These are phyloP conservation scores for Raffaelea ambrosiae DNA, from an alignment of 2,329 filamentous ascomycete species.

Conservation along the genomic window DNA sequence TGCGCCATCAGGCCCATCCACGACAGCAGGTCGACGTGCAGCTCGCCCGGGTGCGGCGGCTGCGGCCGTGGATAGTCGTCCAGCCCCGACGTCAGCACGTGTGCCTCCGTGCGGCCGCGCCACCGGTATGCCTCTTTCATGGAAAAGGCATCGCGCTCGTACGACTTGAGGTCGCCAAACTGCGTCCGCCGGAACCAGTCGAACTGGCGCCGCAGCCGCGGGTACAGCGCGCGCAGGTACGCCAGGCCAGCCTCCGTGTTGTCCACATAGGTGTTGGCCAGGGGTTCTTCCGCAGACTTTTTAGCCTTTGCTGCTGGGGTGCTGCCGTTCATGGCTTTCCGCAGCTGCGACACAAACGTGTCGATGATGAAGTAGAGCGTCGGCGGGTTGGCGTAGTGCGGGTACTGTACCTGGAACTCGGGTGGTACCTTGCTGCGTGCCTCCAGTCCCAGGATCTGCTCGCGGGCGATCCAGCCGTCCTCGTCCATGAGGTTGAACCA, in stretches of 20 bases:
- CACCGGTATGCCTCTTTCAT: slow-evolving; percentile 91
- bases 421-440: slow-evolving; percentile 88
- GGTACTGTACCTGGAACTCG: slow-evolving; percentile 93
- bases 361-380: slow-evolving; percentile 88
- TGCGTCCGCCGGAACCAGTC: slow-evolving; percentile 94
- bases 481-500: slow-evolving; percentile 97
- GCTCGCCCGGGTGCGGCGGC: slow-evolving; percentile 88
- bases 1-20: slow-evolving; percentile 98
- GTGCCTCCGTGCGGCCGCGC: slow-evolving; percentile 78
- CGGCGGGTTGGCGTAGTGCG: slow-evolving; percentile 94
- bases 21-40: slow-evolving; percentile 88
- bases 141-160: slow-evolving; percentile 82
- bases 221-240: slow-evolving; percentile 73
- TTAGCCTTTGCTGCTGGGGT: slow-evolving; percentile 28
- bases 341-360: slow-evolving; percentile 71
- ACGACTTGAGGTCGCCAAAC: slow-evolving; percentile 78
- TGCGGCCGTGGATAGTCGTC: slow-evolving; percentile 94
- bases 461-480: slow-evolving; percentile 93
- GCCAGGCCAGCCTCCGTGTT: slow-evolving; percentile 58
- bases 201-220: slow-evolving; percentile 80
- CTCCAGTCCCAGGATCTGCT: slow-evolving; percentile 88
- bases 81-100: slow-evolving; percentile 86
- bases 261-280: slow-evolving; percentile 58
- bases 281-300: slow-evolving; percentile 21
- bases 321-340: slow-evolving; percentile 40